Conservation (phyloP, 805 yeast genomes). For the Blastobotrys robertii region DNA sequence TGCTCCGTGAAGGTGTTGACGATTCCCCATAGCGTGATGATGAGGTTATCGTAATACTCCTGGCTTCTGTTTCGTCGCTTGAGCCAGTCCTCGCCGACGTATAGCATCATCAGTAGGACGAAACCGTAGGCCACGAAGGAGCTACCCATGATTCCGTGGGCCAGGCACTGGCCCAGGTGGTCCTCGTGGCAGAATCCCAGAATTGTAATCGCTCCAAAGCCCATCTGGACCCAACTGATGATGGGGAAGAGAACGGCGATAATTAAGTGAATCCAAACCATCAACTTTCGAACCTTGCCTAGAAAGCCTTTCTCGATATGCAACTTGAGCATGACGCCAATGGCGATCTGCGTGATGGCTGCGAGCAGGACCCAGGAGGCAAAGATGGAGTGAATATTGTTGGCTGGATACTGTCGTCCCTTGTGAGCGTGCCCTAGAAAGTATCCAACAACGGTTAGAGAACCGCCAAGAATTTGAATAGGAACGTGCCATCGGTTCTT, state of each 20-base stretch:
- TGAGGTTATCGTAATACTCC: conserved; percentile 72
- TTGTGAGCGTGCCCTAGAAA: conserved; percentile 31
- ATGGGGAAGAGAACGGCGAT: conserved; percentile 31
- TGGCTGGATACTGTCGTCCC: conserved; percentile 28
- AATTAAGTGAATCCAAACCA: conserved; percentile 24
- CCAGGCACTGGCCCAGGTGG: conserved; percentile 90
- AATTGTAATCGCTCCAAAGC: conserved; percentile 73
- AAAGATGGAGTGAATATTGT: conserved; percentile 28
- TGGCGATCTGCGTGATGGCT: conserved; percentile 24
- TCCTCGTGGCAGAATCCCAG: conserved; percentile 74
- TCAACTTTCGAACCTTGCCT: conserved; percentile 22
- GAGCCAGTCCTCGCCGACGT: conserved; percentile 54
- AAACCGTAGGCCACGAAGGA: conserved; percentile 78
- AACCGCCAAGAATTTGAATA: conserved; percentile 27
- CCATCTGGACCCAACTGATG: conserved; percentile 67
- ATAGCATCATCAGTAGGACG: conserved; percentile 52
- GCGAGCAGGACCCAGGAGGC: conserved; percentile 27
- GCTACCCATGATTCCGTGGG: conserved; percentile 95
- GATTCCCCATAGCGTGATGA: conserved; percentile 85
- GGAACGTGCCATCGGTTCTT: conserved; percentile 29
- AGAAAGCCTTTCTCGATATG: conserved; percentile 30
- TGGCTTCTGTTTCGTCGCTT: conserved; percentile 47
- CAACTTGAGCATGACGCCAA: conserved; percentile 30
- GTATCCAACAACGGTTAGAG: conserved; percentile 29
- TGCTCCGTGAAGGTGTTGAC: conserved; percentile 95